Evolutionary conservation across 805 yeast species (phyloP).

Genomic region (Yamadazyma kitorensis): DNA sequence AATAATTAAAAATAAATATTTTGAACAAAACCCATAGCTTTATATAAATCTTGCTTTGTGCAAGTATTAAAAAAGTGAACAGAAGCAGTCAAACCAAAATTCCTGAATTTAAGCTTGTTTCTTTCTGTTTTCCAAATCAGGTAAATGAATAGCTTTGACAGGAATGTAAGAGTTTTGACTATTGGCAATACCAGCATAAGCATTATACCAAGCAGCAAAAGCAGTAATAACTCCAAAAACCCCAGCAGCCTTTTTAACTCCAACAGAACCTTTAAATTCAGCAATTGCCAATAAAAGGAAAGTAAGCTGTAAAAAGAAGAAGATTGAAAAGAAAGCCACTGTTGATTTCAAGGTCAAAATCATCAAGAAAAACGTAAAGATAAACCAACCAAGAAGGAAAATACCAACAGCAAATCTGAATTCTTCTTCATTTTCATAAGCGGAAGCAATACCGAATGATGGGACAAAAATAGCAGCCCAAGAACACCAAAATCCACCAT

Average conservation of each 20-base stretch:
- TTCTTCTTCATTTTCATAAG: constrained; percentile 28
- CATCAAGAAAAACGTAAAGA: constrained; percentile 42
- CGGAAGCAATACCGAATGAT: constrained; percentile 35
- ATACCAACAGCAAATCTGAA: constrained; percentile 36
- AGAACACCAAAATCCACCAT: constrained; percentile 77
- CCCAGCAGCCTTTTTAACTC: constrained; percentile 40
- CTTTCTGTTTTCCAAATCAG: constrained; percentile 14
- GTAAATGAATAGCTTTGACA: constrained; percentile 46
- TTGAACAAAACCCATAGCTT: too few relatives aligned
- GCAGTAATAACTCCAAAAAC: constrained; percentile 43
- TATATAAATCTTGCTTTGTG: too few relatives aligned
- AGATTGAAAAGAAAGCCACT: constrained; percentile 39
- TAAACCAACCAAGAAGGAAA: constrained; percentile 41
- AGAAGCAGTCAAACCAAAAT: too few relatives aligned
- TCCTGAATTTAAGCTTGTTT: constrained; percentile 2
- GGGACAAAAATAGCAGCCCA: constrained; percentile 58
- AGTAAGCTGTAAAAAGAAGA: constrained; percentile 40
- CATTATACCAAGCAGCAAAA: constrained; percentile 44
- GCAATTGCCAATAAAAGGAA: constrained; percentile 40
- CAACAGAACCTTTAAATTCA: constrained; percentile 28
- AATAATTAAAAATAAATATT: constrained; percentile 3
- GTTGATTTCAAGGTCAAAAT: constrained; percentile 42
- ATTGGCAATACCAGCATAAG: constrained; percentile 51
- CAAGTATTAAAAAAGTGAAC: too few relatives aligned
- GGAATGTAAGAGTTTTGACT: constrained; percentile 60